Base-by-base conservation (phyloP, 2,329 filamentous ascomycete genomes). In the Penicillium sp. region DNA sequence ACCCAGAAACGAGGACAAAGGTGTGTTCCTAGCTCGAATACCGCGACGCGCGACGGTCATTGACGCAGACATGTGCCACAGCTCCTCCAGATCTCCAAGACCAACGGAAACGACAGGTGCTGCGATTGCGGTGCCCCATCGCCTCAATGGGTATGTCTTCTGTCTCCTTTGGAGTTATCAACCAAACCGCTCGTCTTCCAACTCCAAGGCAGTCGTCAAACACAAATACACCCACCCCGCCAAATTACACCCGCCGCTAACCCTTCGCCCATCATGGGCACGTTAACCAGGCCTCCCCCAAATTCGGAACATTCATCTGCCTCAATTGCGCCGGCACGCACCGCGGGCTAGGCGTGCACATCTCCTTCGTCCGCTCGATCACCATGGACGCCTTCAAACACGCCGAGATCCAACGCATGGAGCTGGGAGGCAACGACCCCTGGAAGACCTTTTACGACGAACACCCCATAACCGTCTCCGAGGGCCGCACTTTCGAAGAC, bases 321-420 rank as follows among this genome's bases (percentile, higher is more conserved):
- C 84, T 99, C 44, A 89, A 87, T 56, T 99, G 93, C 77, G 92
- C 91, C 29, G 93, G 93, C 61, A 88, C 93, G 45, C 93, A 99
- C 75, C 87, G 93, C 56, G 90, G 90, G 3, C 83, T 99, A 27
- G 93, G 93, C 54, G 93, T 99, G 30, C 93, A 99, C 77, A 95
- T 99, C 71, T 95, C 90, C 68, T 99, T 99, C 75, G 91, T 99
- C 57, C 87, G 93, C 52, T 93, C 88, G 64, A 93, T 97, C 66
- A 95, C 89, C 54, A 99, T 99, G 93, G 93, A 99, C 75, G 90
- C 90, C 49, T 97, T 99, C 78, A 99, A 99, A 72, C 82, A 84
- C 57, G 81, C 81, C 63, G 93, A 99, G 73, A 92, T 97, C 64
- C 86, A 89, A 72, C 87, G 91, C 59, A 97, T 99, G 93, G 83